Conservation (phyloP, 1,284 basidiomycete species). For the Bjerkandera adusta region DNA sequence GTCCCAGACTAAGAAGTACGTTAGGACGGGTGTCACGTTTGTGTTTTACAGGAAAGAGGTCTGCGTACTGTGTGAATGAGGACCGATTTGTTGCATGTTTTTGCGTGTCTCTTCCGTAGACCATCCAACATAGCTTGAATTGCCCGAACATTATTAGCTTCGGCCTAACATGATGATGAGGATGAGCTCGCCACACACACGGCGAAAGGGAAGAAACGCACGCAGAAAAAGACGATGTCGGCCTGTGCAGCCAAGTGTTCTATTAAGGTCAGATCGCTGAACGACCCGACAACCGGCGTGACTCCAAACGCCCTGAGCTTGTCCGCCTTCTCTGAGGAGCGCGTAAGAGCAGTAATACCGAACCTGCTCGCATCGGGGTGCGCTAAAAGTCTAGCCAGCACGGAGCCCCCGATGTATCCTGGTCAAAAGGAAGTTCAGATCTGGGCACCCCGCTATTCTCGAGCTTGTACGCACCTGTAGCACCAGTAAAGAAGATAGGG, state of each 20-base stretch:
- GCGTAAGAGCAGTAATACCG: constrained; percentile 39
- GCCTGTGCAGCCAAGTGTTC: constrained; percentile 21
- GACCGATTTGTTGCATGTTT: constrained; percentile 38
- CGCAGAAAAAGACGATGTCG: constrained; percentile 27
- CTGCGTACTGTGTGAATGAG: constrained; percentile 53
- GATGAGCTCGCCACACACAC: neutral
- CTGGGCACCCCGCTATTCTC: neutral
- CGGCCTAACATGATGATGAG: constrained; percentile 33
- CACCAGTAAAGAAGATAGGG: constrained; percentile 38
- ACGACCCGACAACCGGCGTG: constrained; percentile 36
- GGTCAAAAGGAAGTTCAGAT: neutral
- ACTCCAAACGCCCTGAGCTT: constrained; percentile 36
- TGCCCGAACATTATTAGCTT: constrained; percentile 38
- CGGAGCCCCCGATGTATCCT: constrained; percentile 43
- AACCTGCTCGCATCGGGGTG: constrained; percentile 35
- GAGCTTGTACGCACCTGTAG: constrained; percentile 32
- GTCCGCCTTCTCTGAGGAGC: constrained; percentile 38
- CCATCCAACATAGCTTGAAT: constrained; percentile 44
- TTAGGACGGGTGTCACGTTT: too few species aligned
- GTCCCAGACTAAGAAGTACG: constrained; percentile 39
- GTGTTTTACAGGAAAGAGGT: too few species aligned
- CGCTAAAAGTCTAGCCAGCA: constrained; percentile 37
- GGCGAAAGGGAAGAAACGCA: constrained; percentile 10
- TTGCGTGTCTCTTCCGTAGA: constrained; percentile 39
- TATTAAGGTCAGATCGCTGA: constrained; percentile 31